Conservation (phyloP, 2,329 filamentous ascomycete species). For the Xylariaceae sp. region DNA sequence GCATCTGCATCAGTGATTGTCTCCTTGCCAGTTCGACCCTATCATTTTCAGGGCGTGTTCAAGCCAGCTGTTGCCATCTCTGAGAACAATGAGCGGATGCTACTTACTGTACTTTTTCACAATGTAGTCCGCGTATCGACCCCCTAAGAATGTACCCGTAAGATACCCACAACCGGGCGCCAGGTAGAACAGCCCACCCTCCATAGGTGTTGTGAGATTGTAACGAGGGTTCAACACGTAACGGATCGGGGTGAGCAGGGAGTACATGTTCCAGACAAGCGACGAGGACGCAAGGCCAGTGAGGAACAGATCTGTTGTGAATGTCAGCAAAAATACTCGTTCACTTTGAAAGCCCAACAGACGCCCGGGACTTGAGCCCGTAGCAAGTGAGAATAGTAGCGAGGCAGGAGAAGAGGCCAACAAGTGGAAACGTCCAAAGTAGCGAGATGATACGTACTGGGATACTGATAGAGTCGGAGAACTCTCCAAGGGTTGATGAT, state of each 20-base stretch:
- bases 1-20: too few species aligned
- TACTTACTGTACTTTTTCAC: constrained; percentile 28
- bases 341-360: too few species aligned
- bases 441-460: constrained; percentile 31
- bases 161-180: constrained; percentile 61
- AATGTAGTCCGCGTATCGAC: constrained; percentile 34
- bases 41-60: too few species aligned
- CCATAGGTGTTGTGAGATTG: constrained; percentile 51
- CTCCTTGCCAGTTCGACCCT: too few species aligned
- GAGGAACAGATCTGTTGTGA: constrained; percentile 44
- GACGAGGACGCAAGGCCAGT: constrained; percentile 50
- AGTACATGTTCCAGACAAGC: constrained; percentile 67
- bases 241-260: constrained; percentile 52
- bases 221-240: constrained; percentile 66
- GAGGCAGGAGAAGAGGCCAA: too few species aligned
- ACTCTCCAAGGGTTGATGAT: constrained; percentile 63
- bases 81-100: too few species aligned
- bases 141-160: constrained; percentile 56
- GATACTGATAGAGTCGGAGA: constrained; percentile 56
- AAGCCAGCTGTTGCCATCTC: too few species aligned
- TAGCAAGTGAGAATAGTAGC: too few species aligned
- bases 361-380: too few species aligned
- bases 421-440: too few species aligned
- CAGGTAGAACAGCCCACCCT: constrained; percentile 61
- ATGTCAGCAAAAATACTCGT: too few species aligned